Evolutionary conservation across 73 alveolate species (phyloP).

Genomic region (Tetrahymena thermophila): DNA sequence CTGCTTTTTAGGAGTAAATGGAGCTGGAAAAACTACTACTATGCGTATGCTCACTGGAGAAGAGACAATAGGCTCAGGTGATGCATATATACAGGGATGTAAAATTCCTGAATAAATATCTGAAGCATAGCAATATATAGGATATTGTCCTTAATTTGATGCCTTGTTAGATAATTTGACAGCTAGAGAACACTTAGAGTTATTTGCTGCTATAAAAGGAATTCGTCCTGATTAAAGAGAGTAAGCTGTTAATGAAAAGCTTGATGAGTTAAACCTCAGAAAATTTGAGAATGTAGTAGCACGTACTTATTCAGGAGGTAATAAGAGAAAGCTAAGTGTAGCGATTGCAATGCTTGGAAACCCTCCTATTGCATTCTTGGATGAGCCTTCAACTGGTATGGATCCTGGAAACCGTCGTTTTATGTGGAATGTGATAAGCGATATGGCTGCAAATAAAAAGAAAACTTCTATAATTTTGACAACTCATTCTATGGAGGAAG

Average conservation of each 20-base stretch:
- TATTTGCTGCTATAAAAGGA: slow-evolving; percentile 44
- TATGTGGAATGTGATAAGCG: slow-evolving; percentile 56
- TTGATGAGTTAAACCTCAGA: slow-evolving; percentile 59
- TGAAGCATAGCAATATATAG: not conserved
- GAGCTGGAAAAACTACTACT: slow-evolving; percentile 57
- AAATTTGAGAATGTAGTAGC: slow-evolving; percentile 44
- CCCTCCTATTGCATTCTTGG: slow-evolving; percentile 60
- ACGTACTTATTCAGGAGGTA: slow-evolving; percentile 57
- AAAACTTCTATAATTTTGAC: slow-evolving; percentile 63
- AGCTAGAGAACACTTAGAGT: slow-evolving; percentile 26
- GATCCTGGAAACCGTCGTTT: slow-evolving; percentile 61
- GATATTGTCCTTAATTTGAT: slow-evolving; percentile 40
- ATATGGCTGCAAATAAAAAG: slow-evolving; percentile 51
- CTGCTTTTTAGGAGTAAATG: slow-evolving; percentile 52
- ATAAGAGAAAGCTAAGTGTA: slow-evolving; percentile 56
- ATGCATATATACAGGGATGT: slow-evolving; percentile 21
- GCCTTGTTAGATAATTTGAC: slow-evolving; percentile 30
- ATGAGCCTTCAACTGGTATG: slow-evolving; percentile 66
- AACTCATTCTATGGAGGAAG: slow-evolving; percentile 84
- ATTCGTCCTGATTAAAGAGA: slow-evolving; percentile 6
- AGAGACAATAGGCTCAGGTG: slow-evolving; percentile 38
- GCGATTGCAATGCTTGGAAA: slow-evolving; percentile 54
- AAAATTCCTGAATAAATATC: not conserved
- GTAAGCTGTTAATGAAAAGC: slow-evolving; percentile 37
- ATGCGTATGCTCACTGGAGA: slow-evolving; percentile 14